Evolutionary conservation across 176 grass and related monocot species (phyloP).

Genomic region (Zoysia japonica): DNA sequence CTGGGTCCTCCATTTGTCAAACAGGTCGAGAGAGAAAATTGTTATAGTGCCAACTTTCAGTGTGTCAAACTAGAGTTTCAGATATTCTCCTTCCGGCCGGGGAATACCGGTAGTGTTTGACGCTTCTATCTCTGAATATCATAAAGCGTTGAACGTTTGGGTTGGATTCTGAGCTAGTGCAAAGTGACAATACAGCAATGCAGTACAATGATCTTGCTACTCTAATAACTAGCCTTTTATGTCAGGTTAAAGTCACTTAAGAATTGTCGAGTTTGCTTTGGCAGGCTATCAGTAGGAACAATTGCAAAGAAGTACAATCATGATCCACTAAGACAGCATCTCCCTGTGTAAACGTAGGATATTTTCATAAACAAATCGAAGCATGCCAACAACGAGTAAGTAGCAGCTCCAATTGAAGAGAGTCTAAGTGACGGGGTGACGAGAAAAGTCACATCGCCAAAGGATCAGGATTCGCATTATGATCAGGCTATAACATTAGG

Average conservation of each 20-base stretch:
- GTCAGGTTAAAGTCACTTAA: conserved; percentile 15
- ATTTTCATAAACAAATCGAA: conserved; percentile 17
- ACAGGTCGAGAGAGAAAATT: conserved; percentile 10
- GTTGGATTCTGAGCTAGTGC: conserved; percentile 11
- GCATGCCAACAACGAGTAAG: neutral
- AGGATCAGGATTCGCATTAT: conserved; percentile 26
- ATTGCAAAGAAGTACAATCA: conserved; percentile 18
- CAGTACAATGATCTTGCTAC: conserved; percentile 23
- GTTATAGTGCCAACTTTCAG: conserved; percentile 51
- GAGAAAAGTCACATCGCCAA: neutral
- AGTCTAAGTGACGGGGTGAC: conserved; percentile 7
- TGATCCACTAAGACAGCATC: conserved; percentile 25
- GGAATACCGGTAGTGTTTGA: conserved; percentile 16
- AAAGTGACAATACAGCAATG: conserved; percentile 10
- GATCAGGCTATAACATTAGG: neutral
- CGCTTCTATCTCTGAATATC: neutral
- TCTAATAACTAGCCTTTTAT: neutral
- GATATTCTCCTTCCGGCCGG: conserved; percentile 21
- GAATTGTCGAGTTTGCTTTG: neutral
- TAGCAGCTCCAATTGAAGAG: conserved; percentile 34
- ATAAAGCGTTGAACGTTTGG: neutral
- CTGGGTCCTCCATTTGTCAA: conserved; percentile 44
- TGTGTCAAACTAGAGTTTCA: conserved; percentile 34
- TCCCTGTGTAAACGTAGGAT: conserved; percentile 29
- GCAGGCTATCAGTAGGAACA: conserved; percentile 10